Base-by-base conservation (phyloP, 2,329 filamentous ascomycete genomes). In the Botrytis byssoidea region DNA sequence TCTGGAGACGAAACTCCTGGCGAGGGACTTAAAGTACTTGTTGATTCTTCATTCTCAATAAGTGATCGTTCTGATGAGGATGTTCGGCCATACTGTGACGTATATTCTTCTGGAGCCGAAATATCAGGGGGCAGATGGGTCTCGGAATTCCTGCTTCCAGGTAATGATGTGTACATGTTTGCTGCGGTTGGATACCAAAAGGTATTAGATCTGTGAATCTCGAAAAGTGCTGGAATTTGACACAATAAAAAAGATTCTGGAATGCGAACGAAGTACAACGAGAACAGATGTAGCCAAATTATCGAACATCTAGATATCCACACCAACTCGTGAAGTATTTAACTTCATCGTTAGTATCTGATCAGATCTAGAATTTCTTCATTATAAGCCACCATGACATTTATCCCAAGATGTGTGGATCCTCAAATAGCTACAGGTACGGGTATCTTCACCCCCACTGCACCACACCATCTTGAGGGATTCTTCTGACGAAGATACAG, bases 121-220 rank as follows among this genome's bases (percentile, higher is more conserved):
- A 16, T 60, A 6, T 22, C 44, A 42, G 55, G 16, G 35, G 64
- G 29, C 16, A 66, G 68, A 70, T 61, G 29, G 2, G 25, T 35
- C 40, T 70, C 29, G 22, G 68, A 46, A 46, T 20, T 51, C 1
- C 29, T 29, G 8, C 40, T 32, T 20, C 22, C 42, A 37, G 16
- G 22, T 9, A 70, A 37, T 37, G 40, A 70, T 29, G 29, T 48
- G 40, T 59, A 70, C 67, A 70, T 70, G 29, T 44, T 44, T 32
- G 51, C 44, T 48, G 42, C 16, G 29, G 20, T 18, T 35, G 29
- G 18, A 67, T 37, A 51, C 44, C 22, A 51, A 37, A 51, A 40
- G 32, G 44, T 55, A 20, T 8, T 55, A 55, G 16, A 67, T 55
- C 65, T 40, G 46, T 67, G 46, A 25, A 67, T 29, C 18, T 55